Conservation (phyloP, 495 filamentous ascomycete species). For the Hypoxylon rickii region DNA sequence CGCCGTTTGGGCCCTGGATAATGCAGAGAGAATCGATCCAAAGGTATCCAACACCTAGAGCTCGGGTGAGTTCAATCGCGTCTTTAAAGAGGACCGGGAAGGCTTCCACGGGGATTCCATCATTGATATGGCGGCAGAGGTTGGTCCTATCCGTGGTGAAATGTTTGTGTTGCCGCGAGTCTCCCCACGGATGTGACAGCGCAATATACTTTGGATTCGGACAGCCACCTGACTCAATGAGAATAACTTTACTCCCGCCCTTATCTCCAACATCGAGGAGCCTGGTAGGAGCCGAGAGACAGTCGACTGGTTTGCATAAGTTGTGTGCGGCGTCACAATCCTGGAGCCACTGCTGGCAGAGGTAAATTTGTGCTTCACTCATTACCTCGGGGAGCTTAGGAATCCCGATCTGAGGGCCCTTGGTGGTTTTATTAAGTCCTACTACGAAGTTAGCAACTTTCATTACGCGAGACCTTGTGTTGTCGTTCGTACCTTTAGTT, state of each 20-base stretch:
- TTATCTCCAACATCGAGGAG: conserved; percentile 35
- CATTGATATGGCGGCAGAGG: background rate
- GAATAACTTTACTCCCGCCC: background rate
- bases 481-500: no score
- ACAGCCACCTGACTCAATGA: conserved; percentile 8
- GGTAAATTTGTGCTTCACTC: conserved; percentile 3
- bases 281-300: conserved; percentile 26
- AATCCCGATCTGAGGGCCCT: conserved; percentile 1
- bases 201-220: conserved; percentile 15
- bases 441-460: no score
- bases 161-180: background rate
- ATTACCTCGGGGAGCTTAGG: conserved; percentile 2
- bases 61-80: conserved; percentile 27
- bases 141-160: conserved; percentile 8
- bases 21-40: conserved; percentile 53
- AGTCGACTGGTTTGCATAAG: background rate
- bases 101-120: conserved; percentile 19
- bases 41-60: conserved; percentile 29
- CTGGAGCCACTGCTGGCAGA: conserved; percentile 12
- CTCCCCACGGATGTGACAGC: conserved; percentile 30
- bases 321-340: conserved; percentile 19
- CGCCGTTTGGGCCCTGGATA: conserved; percentile 40
- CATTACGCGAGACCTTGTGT: no score
- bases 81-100: no score
- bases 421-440: no score